phyloP scores from a whole-genome alignment of 2,329 filamentous ascomycete species.

The Fusarium camptoceras region DNA sequence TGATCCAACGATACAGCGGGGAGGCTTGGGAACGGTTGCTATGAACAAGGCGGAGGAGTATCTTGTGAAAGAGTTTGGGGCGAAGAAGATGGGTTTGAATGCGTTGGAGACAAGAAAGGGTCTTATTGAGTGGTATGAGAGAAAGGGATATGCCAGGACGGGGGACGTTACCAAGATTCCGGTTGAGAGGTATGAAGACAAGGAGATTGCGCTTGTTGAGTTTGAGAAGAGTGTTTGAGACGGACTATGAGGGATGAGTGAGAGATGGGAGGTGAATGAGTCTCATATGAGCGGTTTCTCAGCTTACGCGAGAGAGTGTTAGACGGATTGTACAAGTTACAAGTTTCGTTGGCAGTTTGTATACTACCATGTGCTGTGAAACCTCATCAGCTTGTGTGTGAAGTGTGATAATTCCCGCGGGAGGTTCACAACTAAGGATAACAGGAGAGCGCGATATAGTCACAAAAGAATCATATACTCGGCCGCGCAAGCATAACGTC shows the following conservation, averaged over 20 bases:
- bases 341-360: background rate
- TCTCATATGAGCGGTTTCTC: background rate
- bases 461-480: no score
- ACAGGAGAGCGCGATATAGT: background rate
- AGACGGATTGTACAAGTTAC: background rate
- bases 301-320: background rate
- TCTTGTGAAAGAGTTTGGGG: conserved; percentile 46
- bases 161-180: conserved; percentile 52
- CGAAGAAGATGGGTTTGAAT: conserved; percentile 47
- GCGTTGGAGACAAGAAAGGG: conserved; percentile 50
- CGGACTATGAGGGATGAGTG: background rate
- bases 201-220: conserved; percentile 52
- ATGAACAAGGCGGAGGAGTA: conserved; percentile 50
- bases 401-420: background rate
- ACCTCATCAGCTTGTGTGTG: background rate
- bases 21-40: conserved; percentile 51
- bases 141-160: conserved; percentile 51
- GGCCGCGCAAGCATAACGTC: background rate
- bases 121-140: conserved; percentile 53
- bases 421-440: background rate
- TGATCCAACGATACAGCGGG: conserved; percentile 45
- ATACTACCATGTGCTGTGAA: background rate
- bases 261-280: background rate
- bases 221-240: conserved; percentile 48
- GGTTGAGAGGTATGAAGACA: conserved; percentile 21